These are phyloP conservation scores for Kodamaea derodonti DNA, from an alignment of 1,139 yeast genomes.

Conservation along the genomic window DNA sequence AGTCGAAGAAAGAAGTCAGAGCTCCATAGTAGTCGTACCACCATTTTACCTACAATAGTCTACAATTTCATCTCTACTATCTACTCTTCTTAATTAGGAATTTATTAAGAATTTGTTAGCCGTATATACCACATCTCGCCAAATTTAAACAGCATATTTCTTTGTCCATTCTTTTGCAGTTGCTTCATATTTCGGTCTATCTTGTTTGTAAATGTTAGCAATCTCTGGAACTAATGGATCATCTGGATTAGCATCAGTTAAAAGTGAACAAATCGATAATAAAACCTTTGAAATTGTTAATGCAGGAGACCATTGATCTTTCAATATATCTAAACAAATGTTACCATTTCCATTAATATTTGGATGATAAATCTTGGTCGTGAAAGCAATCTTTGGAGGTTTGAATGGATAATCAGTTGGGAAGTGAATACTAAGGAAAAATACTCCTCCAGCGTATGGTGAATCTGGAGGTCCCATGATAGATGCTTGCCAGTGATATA, in stretches of 20 bases:
- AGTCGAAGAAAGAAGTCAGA: too few species aligned
- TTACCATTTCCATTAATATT: slow-evolving; percentile 86
- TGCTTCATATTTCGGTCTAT: slow-evolving; percentile 90
- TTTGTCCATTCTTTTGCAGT: slow-evolving; percentile 99
- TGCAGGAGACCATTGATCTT: slow-evolving; percentile 92
- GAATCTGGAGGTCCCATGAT: slow-evolving; percentile 95
- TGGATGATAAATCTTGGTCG: slow-evolving; percentile 88
- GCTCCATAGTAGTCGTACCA: too few species aligned
- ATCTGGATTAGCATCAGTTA: slow-evolving; percentile 97
- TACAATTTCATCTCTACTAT: too few species aligned
- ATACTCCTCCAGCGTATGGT: slow-evolving; percentile 91
- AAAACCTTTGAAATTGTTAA: slow-evolving; percentile 85
- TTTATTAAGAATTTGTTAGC: too few species aligned
- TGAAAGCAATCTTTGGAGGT: slow-evolving; percentile 89
- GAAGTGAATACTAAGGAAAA: slow-evolving; percentile 86
- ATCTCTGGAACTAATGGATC: slow-evolving; percentile 99
- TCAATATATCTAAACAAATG: slow-evolving; percentile 79
- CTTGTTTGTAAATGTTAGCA: slow-evolving; percentile 94
- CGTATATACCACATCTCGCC: too few species aligned
- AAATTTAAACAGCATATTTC: slow-evolving; percentile 95
- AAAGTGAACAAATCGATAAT: slow-evolving; percentile 81
- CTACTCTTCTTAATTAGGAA: too few species aligned
- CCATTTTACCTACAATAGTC: too few species aligned
- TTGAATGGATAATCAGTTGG: slow-evolving; percentile 95
- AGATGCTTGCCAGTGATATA: slow-evolving; percentile 96